Percentiles rank a stretch among this genome's conserved stretches.
phyloP scores from a whole-genome alignment of 768 basidiomycete genomes.

The Rhodocollybia butyracea region DNA sequence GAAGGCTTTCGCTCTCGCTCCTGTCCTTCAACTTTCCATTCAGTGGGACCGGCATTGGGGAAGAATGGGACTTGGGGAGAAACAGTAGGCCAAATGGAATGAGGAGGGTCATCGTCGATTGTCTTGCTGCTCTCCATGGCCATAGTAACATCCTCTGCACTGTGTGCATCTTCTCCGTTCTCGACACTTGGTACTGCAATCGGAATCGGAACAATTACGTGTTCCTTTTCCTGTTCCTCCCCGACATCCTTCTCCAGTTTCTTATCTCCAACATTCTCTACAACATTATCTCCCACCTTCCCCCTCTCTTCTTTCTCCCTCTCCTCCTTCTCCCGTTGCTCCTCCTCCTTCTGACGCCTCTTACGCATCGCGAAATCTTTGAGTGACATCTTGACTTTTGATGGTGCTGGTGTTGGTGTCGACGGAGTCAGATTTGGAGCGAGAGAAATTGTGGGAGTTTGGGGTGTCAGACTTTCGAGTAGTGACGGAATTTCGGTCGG shows the following conservation, averaged over 20 bases:
- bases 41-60: too few species aligned
- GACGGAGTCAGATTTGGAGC: not conserved
- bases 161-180: too few species aligned
- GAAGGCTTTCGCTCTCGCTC: not conserved
- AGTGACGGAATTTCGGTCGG: too few species aligned
- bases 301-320: not conserved
- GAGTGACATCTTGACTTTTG: slow-evolving; percentile 6
- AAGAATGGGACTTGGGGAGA: too few species aligned
- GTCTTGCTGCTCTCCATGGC: too few species aligned
- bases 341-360: slow-evolving; percentile 1
- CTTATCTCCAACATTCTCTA: not conserved
- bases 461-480: not conserved
- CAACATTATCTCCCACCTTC: not conserved
- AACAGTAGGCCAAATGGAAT: too few species aligned
- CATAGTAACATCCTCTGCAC: too few species aligned
- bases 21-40: too few species aligned
- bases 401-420: not conserved
- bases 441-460: not conserved
- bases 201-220: not conserved
- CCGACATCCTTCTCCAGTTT: not conserved
- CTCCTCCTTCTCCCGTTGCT: slow-evolving; percentile 3
- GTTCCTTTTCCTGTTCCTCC: not conserved
- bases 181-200: not conserved
- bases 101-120: too few species aligned
- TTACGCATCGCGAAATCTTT: slow-evolving; percentile 6